Base-by-base conservation (phyloP, 208 protist species). In the Leishmania tarentolae region DNA sequence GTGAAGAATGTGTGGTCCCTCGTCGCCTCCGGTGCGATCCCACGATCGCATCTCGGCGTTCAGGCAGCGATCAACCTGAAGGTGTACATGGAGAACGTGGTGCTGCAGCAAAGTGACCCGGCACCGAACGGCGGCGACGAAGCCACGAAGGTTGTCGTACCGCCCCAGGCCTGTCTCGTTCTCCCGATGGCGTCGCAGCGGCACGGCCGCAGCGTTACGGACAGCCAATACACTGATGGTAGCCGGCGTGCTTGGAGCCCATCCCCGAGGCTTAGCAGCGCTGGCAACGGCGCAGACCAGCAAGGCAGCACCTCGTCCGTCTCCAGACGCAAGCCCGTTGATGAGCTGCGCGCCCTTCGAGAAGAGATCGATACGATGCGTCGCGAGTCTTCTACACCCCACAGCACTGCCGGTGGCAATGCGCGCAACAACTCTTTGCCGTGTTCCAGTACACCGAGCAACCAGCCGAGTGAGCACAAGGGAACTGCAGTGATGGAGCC, bases 1-100 rank as follows among this genome's bases (percentile, higher is more conserved):
- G 88, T 88, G 53, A 91, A 93, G 78, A 80, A 37, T 40, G 73
- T 96, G 37, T 96, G 93, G 91, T 83, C 87, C 0, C 82, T 87
- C 61, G 83, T 84, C 15, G 75, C 83, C 40, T 82, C 90, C 4
- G 85, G 90, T 0, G 87, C 81, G 3, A 88, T 93, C 35, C 77
- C 88, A 2, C 78, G 77, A 0, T 76, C 84, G 1, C 90, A 91
- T 81, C 72, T 91, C 61, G 68, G 76, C n/a, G 47, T 50, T 19
- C 82, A 80, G 37, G 66, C 79, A 1, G 71, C 78, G 3, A 81
- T 94, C 28, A 84, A 79, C 71, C 80, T 96, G 65, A 90, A 89
- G 75, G 93, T 86, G 5, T 94, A 86, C 79, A 86, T 87, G 81
- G 71, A 84, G 50, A 86, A 91, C 73, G 89, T 93, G 3, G 79